Base-by-base conservation (phyloP, 2,329 filamentous ascomycete species). In the Diaporthe sp. region DNA sequence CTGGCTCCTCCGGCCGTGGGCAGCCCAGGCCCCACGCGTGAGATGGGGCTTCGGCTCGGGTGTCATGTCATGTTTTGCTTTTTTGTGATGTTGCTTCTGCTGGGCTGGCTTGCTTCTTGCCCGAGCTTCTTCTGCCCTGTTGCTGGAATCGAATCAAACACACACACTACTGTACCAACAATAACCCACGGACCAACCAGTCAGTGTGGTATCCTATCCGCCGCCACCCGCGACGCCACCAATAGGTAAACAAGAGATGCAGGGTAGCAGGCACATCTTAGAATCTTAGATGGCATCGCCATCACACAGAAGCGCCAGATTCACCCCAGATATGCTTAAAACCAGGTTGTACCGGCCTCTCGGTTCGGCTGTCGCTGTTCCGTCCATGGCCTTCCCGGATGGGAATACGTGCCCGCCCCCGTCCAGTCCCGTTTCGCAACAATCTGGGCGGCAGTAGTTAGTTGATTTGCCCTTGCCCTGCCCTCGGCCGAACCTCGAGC, bases 311-410 rank as follows among this genome's bases (percentile, higher is more conserved):
- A 37, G 44, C 44, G 44, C 59, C 61, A 66, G 42, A 50, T 66
- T 66, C 42, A 30, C 39, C 25, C n/a, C 39, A 59, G 50, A 56
- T 70, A 73, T 71, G 72, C 72, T 73, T 73, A 71, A 71, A 71
- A 22, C 37, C 37, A 42, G 58, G 58, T 63, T 47, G 59, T 71
- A 71, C 72, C 72, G 56, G 35, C 30, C 37, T 65, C 72, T 65
- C 68, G 72, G 72, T 42, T 71, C 50, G 32, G 39, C 22, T 35
- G 50, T 56, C 32, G 72, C 50, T 58, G 4, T 65, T 50, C 30
- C 32, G 37, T 30, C 68, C 58, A 73, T 73, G 66, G 47, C 72
- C 68, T 73, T 66, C 68, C 72, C 30, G 56, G 72, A 71, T 44
- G 27, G 66, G 66, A 59, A 53, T 35, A 50, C 22, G 2, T 17